Percentiles rank a stretch among this genome's conserved stretches.
Conservation (phyloP, 306 rosid genomes). For the Cyclanthera cordifolia region DNA sequence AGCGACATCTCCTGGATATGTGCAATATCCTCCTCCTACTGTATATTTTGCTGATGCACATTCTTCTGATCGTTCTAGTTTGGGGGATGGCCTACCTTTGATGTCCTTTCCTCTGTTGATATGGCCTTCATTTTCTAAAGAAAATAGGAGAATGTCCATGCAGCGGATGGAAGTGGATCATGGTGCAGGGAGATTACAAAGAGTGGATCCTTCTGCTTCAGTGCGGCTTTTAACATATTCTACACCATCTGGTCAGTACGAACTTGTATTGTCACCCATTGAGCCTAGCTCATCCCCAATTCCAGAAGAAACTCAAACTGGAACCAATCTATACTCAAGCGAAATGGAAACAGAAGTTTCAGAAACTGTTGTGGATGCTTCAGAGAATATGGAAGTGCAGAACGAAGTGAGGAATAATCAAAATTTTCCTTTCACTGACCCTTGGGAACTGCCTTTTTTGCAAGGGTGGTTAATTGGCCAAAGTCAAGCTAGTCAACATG, state of each 20-base stretch:
- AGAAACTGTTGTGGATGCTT: slow-evolving; percentile 24
- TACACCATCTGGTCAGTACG: slow-evolving; percentile 60
- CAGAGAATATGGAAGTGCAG: slow-evolving; percentile 33
- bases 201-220: slow-evolving; percentile 53
- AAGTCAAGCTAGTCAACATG: slow-evolving; percentile 59
- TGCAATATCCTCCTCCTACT: slow-evolving; percentile 87
- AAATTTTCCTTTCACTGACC: slow-evolving; percentile 45
- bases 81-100: slow-evolving; percentile 50
- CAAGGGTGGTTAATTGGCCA: slow-evolving; percentile 96
- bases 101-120: slow-evolving; percentile 55
- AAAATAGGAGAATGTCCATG: slow-evolving; percentile 49
- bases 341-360: slow-evolving; percentile 36
- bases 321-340: slow-evolving; percentile 21
- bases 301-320: slow-evolving; percentile 25
- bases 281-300: slow-evolving; percentile 36
- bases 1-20: slow-evolving; percentile 84
- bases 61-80: slow-evolving; percentile 42
- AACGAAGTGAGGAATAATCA: slow-evolving; percentile 34
- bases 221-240: slow-evolving; percentile 54
- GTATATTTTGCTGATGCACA: slow-evolving; percentile 69
- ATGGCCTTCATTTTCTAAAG: slow-evolving; percentile 53
- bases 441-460: slow-evolving; percentile 87
- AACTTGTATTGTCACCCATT: slow-evolving; percentile 54
- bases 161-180: slow-evolving; percentile 36
- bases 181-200: slow-evolving; percentile 43